Base-by-base conservation (phyloP, 148 eudicot genomes). In the Euryodendron excelsum region DNA sequence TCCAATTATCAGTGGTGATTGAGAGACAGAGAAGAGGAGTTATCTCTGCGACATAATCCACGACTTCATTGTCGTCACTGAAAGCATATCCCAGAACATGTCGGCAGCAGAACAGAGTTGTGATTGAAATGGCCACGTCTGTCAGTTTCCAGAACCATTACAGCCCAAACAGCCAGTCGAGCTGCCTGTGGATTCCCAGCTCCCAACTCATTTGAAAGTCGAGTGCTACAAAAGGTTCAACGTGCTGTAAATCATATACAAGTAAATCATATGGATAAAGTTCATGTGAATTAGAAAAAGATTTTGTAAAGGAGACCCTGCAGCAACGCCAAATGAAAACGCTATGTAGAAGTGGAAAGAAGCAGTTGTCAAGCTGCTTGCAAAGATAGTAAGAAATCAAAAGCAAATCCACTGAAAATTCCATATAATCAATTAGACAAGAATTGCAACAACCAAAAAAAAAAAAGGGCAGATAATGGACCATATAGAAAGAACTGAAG, bases 401-500 rank as follows among this genome's bases (percentile, higher is more conserved):
- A 27, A 39, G 31, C 67, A 33, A 34, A 33, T 31, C 36, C 48
- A 73, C 28, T 6, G 55, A 25, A 68, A 30, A 12, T 37, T 39
- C 20, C 41, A 69, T 27, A 4, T 4, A 20, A 10, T 15, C 11
- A 17, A 33, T 55, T 23, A 31, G 34, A 53, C 30, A 25, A 44
- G 30, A 12, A 55, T 8, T 25, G 56, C 45, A 30, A 78, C 37
- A 37, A 79, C 13, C 73, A 13, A 56, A 10, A 15, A 48, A 58
- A 31, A 79, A 58, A 23, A 13, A 69, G n/a, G 37, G 45, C 80
- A 18, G 47, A n/a, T 12, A 69, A 45, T 34, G 78, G 77, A 88
- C 91, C 91, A 84, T 58, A 88, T 80, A 0, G 88, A 80, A 31
- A 88, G 84, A 39, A 84, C 89, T 13, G 91, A 88, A 50, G 86